A percentile compares a stretch with the other conserved stretches of the same genome.
phyloP scores from a whole-genome alignment of 1,284 basidiomycete genomes.

The Gomphus bonarii region DNA sequence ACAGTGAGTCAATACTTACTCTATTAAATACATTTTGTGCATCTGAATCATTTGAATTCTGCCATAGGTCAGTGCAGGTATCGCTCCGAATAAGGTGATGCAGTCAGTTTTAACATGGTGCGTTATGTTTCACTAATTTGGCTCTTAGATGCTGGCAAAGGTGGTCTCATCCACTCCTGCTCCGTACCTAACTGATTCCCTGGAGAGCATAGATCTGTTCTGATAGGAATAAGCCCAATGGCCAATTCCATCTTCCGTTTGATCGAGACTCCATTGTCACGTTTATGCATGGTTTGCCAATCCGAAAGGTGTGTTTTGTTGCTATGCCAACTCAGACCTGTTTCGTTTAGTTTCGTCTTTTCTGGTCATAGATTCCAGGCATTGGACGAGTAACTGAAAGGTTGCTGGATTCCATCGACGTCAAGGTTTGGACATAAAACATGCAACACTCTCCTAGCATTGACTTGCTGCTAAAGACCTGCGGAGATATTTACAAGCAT shows the following conservation, averaged over 20 bases:
- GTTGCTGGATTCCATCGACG: conserved; percentile 74
- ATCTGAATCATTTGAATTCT: not conserved
- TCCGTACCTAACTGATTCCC: not conserved
- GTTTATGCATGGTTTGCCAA: conserved; percentile 69
- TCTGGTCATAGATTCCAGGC: conserved; percentile 54
- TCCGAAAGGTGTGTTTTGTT: conserved; percentile 41
- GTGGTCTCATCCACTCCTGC: conserved; percentile 24
- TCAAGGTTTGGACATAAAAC: conserved; percentile 44
- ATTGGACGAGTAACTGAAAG: conserved; percentile 84
- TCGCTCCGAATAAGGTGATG: conserved; percentile 75
- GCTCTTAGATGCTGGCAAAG: conserved; percentile 59
- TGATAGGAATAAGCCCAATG: conserved; percentile 95
- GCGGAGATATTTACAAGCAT: conserved; percentile 75
- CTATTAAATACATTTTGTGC: not conserved
- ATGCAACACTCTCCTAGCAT: not conserved
- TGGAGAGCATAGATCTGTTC: conserved; percentile 70
- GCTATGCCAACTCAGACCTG: not conserved
- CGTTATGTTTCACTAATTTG: conserved; percentile 13
- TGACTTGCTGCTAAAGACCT: conserved; percentile 42
- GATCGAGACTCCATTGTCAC: conserved; percentile 50
- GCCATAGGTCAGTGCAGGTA: conserved; percentile 71
- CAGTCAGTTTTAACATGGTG: conserved; percentile 5
- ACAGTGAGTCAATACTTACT: conserved; percentile 30
- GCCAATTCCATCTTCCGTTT: conserved; percentile 73
- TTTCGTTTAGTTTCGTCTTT: conserved; percentile 16